Evolutionary conservation across 306 rosid species (phyloP).

Genomic region (Prunus salicina): DNA sequence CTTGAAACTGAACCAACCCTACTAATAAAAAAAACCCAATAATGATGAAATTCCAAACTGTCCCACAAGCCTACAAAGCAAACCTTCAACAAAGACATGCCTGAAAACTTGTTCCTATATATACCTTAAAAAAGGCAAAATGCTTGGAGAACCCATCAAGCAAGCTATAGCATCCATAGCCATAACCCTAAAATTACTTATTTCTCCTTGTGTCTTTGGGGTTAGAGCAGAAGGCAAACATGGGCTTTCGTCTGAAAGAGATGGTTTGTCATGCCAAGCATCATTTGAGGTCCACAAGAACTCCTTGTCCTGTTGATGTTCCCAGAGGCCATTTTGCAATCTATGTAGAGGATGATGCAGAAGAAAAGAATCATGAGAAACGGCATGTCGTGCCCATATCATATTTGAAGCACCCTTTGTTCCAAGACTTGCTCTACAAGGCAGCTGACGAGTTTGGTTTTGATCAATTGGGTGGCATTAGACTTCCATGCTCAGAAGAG

Average conservation of each 20-base stretch:
- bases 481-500: conserved; percentile 21
- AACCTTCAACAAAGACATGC: background rate
- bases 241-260: conserved; percentile 21
- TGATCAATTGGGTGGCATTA: conserved; percentile 18
- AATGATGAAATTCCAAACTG: too few relatives aligned
- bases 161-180: background rate
- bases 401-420: conserved; percentile 27
- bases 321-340: conserved; percentile 31
- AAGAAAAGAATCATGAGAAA: background rate
- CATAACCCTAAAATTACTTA: background rate
- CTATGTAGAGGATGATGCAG: background rate
- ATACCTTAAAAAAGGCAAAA: background rate
- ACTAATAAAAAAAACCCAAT: too few relatives aligned
- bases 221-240: background rate
- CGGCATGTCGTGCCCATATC: conserved; percentile 28
- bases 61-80: background rate
- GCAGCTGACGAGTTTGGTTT: conserved; percentile 30
- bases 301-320: background rate
- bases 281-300: background rate
- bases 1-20: too few relatives aligned
- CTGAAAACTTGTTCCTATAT: background rate
- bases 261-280: conserved; percentile 20
- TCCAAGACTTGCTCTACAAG: conserved; percentile 20
- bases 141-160: background rate
- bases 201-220: background rate